Evolutionary conservation across 768 basidiomycete species (phyloP).

Genomic region (Vishniacozyma victoriae): DNA sequence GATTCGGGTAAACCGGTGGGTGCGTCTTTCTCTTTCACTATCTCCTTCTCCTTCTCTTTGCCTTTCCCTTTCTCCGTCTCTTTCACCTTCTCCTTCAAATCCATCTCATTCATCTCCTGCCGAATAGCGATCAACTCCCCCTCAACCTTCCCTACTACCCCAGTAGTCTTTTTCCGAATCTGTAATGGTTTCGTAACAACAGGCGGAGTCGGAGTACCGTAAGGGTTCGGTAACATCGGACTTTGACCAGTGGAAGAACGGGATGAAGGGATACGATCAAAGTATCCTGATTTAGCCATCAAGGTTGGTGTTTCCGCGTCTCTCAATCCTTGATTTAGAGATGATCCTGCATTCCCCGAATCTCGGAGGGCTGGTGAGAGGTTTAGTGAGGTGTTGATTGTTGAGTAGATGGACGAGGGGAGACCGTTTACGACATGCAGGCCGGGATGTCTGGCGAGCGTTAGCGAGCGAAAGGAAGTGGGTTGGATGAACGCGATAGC

Average conservation of each 20-base stretch:
- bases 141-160: neutral
- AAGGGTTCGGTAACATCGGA: conserved; percentile 4
- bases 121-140: no score
- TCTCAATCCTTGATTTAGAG: conserved; percentile 28
- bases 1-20: neutral
- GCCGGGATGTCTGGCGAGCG: no score
- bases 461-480: no score
- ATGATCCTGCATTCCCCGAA: conserved; percentile 17
- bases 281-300: conserved; percentile 17
- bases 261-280: conserved; percentile 14
- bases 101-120: no score
- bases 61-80: neutral
- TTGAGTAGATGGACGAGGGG: conserved; percentile 46
- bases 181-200: conserved; percentile 8
- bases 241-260: neutral
- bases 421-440: conserved; percentile 46
- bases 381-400: conserved; percentile 24
- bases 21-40: neutral
- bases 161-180: conserved; percentile 13
- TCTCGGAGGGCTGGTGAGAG: conserved; percentile 9
- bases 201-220: neutral
- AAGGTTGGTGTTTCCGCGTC: no score
- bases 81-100: neutral
- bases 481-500: no score
- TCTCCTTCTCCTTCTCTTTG: neutral